phyloP scores from a whole-genome alignment of 176 grass and related monocot species.

The Coix lacrymajobi region DNA sequence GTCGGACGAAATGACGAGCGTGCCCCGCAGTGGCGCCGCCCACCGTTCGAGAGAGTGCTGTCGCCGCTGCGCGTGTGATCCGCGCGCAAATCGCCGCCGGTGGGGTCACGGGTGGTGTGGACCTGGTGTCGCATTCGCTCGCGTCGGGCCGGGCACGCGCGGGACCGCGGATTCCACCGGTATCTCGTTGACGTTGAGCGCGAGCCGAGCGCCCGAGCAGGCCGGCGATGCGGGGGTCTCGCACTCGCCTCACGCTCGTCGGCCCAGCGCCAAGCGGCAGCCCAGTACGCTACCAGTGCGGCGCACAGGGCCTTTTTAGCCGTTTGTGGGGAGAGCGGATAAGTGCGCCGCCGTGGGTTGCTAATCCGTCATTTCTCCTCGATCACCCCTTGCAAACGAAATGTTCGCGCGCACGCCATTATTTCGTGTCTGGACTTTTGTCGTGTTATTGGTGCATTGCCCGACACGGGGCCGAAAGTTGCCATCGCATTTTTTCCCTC shows the following conservation, averaged over 20 bases:
- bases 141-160: background rate
- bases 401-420: background rate
- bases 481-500: background rate
- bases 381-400: background rate
- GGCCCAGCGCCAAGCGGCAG: no score
- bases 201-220: background rate
- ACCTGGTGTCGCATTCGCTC: background rate
- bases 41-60: background rate
- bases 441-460: no score
- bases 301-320: no score
- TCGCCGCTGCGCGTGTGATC: background rate
- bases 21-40: background rate
- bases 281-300: background rate
- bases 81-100: background rate
- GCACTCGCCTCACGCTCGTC: background rate
- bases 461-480: background rate
- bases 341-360: background rate
- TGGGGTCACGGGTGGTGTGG: background rate
- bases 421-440: background rate
- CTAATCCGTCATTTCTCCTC: background rate
- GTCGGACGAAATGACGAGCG: background rate
- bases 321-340: background rate
- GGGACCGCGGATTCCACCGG: background rate
- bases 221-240: no score
- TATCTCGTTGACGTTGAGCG: slow-evolving; percentile 7